Percentiles rank a stretch among this genome's conserved stretches.
These are phyloP conservation scores for Ophiocordyceps australis DNA, from an alignment of 2,329 filamentous ascomycete species.

Conservation along the genomic window DNA sequence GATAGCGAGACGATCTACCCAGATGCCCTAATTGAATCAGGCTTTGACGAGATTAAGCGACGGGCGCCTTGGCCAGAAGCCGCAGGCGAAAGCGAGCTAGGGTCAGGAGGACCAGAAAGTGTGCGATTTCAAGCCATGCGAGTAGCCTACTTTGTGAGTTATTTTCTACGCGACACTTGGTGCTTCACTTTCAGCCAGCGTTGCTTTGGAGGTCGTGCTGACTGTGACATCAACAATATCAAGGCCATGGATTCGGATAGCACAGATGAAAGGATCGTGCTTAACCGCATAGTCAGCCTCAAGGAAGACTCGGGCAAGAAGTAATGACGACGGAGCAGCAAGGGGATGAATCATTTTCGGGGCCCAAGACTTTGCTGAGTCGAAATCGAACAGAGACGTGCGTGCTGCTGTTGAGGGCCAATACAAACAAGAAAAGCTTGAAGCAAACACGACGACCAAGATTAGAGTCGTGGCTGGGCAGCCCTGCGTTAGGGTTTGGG, in stretches of 20 bases:
- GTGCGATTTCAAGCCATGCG: slow-evolving; percentile 86
- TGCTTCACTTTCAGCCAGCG: no score
- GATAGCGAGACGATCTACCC: slow-evolving; percentile 66
- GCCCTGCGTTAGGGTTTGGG: no score
- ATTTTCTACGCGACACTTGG: no score
- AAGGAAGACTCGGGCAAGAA: slow-evolving; percentile 71
- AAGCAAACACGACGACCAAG: no score
- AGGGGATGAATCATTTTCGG: no score
- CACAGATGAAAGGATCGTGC: slow-evolving; percentile 59
- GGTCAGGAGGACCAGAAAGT: slow-evolving; percentile 47
- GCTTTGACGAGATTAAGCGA: slow-evolving; percentile 58
- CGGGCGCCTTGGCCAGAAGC: slow-evolving; percentile 70
- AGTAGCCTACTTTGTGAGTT: slow-evolving; percentile 64
- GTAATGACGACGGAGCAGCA: no score
- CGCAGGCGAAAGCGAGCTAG: slow-evolving; percentile 47
- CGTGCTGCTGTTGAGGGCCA: no score
- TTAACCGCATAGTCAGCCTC: slow-evolving; percentile 83
- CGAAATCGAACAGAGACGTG: no score
- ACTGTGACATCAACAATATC: slow-evolving; percentile 2
- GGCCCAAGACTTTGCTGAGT: no score
- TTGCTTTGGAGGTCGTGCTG: no score
- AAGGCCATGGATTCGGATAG: slow-evolving; percentile 62
- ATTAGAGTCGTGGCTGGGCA: no score
- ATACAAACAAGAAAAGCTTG: no score
- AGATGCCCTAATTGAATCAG: slow-evolving; percentile 64